A percentile compares a stretch with the other conserved stretches of the same genome.
phyloP scores from a whole-genome alignment of 208 protist genomes.

The Leishmania aethiopica region DNA sequence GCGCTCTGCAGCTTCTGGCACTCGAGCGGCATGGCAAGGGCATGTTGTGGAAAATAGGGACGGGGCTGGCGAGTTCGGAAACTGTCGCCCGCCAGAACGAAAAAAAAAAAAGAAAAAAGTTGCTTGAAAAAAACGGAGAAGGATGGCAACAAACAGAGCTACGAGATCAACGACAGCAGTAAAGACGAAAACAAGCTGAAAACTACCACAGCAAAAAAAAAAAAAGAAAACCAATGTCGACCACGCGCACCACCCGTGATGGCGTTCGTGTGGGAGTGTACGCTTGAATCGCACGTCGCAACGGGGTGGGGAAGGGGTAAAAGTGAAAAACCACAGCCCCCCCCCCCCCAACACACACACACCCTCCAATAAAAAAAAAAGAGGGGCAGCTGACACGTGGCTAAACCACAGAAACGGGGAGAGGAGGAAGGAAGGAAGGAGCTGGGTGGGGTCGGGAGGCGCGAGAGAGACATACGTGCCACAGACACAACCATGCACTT shows the following conservation, averaged over 20 bases:
- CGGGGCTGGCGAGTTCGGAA: background rate
- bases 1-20: background rate
- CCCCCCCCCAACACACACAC: no score
- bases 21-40: background rate
- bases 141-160: background rate
- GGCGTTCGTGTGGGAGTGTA: background rate
- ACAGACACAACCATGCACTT: background rate
- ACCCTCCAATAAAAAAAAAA: background rate
- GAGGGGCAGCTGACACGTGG: background rate
- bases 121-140: background rate
- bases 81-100: background rate
- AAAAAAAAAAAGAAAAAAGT: background rate
- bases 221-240: background rate
- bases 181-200: background rate
- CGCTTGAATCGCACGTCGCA: background rate
- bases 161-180: background rate
- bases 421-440: conserved; percentile 13
- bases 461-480: no score
- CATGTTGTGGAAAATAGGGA: background rate
- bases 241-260: background rate
- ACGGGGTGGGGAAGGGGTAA: background rate
- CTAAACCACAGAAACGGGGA: background rate
- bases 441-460: no score
- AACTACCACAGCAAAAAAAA: conserved; percentile 2
- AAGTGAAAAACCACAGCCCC: no score